Base-by-base conservation (phyloP, 352 stramenopile species). In the Globisporangium carolinianum region DNA sequence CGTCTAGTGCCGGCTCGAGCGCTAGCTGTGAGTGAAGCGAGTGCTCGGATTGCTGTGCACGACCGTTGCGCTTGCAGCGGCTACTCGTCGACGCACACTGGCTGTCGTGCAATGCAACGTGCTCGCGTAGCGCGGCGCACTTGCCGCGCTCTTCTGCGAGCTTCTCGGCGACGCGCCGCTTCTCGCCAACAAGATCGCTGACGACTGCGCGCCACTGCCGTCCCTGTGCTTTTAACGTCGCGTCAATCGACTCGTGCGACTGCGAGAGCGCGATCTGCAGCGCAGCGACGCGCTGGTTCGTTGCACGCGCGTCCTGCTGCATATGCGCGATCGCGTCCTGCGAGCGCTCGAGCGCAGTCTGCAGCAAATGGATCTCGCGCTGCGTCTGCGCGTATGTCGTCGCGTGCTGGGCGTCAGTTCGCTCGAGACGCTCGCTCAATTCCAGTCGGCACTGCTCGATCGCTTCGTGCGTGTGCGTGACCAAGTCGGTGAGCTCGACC, bases 181-280 rank as follows among this genome's bases (percentile, higher is more conserved):
- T 83, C 51, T 80, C 73, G 8, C 60, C 45, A 10, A 83, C 56
- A 4, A 80, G 63, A 8, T 83, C 73, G 55, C 67, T 61, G 60
- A 69, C 80, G 42, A 83, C 71, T 38, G 60, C 60, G 53, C 73
- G 76, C 73, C 73, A 83, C 46, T 80, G 71, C 5, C 49, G 58
- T 10, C 61, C 47, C 35, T 79, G 71, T 18, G 75, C 64, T 51
- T 74, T 72, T 63, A 78, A 61, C 9, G 60, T 48, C 2, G 52
- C 65, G 51, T 82, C 71, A n/a, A 74, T 65, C 6, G 54, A 35
- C 46, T 60, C 68, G 43, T 72, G 49, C n/a, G 67, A 57, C 58
- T 76, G 35, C 43, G 32, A 6, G 35, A 73, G 41, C 46, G 58
- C 64, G 9, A 51, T 45, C 36, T 79, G 63, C 10, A 80, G 42